Percentiles rank a stretch among this genome's conserved stretches.
phyloP scores from a whole-genome alignment of 164 flowering plant genomes.

The Annona cherimola region DNA sequence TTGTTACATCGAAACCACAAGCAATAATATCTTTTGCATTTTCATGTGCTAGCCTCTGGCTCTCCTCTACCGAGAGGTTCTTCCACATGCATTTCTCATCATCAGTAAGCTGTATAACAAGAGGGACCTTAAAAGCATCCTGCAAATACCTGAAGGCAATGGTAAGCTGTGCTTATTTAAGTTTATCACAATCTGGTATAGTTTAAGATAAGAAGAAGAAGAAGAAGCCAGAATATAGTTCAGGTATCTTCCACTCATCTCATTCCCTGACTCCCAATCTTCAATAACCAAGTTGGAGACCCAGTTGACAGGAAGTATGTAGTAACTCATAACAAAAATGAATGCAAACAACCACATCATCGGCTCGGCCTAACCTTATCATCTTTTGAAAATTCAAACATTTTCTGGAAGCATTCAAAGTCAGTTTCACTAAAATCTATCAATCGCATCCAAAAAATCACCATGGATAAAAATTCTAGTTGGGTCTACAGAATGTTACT shows the following conservation, averaged over 20 bases:
- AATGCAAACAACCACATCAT: too few relatives aligned
- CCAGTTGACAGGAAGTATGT: too few relatives aligned
- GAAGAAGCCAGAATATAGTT: not conserved
- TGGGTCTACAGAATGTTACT: slow-evolving; percentile 28
- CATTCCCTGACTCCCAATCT: too few relatives aligned
- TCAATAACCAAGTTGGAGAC: too few relatives aligned
- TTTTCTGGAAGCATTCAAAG: too few relatives aligned
- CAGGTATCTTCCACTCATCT: not conserved
- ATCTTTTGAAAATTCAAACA: too few relatives aligned
- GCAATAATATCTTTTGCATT: slow-evolving; percentile 99
- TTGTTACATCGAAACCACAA: slow-evolving; percentile 90
- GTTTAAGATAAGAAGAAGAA: not conserved
- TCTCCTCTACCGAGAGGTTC: slow-evolving; percentile 82
- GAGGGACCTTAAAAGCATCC: slow-evolving; percentile 94
- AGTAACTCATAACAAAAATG: too few relatives aligned
- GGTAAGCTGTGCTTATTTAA: not conserved
- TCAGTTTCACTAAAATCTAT: too few relatives aligned
- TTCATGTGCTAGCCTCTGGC: slow-evolving; percentile 86
- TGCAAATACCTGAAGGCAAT: slow-evolving; percentile 72
- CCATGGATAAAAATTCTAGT: not conserved
- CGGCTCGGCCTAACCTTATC: too few relatives aligned
- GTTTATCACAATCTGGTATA: not conserved
- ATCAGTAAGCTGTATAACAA: slow-evolving; percentile 93
- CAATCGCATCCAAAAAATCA: not conserved
- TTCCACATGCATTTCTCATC: slow-evolving; percentile 99